Conservation (phyloP, 2,329 filamentous ascomycete genomes). For the Cladorrhinum sp. region DNA sequence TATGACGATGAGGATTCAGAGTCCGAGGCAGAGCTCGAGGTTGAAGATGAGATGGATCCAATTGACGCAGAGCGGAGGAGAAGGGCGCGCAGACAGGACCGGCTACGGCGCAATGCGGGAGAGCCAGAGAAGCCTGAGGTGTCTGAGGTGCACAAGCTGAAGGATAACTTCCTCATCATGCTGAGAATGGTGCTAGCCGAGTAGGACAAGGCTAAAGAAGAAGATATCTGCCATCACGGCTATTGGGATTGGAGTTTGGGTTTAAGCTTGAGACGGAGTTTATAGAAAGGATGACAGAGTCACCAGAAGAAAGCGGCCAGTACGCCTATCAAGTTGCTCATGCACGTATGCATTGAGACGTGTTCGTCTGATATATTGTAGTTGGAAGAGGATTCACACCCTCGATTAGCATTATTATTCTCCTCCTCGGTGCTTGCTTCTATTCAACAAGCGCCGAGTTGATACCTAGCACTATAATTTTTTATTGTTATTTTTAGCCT, state of each 20-base stretch:
- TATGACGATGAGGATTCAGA: constrained; percentile 65
- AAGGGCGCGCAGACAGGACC: constrained; percentile 73
- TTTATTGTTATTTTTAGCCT: no score
- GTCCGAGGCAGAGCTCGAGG: constrained; percentile 64
- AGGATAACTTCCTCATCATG: constrained; percentile 78
- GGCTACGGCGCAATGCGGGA: constrained; percentile 74
- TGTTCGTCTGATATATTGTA: not conserved
- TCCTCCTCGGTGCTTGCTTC: not conserved
- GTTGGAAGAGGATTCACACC: no score
- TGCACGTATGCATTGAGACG: not conserved
- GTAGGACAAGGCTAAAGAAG: constrained; percentile 39
- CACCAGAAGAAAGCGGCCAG: not conserved
- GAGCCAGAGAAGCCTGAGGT: constrained; percentile 80
- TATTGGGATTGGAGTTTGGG: not conserved
- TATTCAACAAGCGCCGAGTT: not conserved
- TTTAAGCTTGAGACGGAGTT: not conserved
- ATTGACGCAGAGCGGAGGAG: constrained; percentile 82
- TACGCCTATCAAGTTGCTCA: not conserved
- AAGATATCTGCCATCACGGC: not conserved
- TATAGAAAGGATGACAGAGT: not conserved
- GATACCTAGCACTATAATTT: not conserved
- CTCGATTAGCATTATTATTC: not conserved
- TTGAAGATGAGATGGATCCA: constrained; percentile 77
- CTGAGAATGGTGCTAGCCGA: constrained; percentile 76
- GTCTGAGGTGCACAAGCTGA: constrained; percentile 75